These are phyloP conservation scores for Pichia phayaonensis DNA, from an alignment of 805 yeast genomes.

Conservation along the genomic window DNA sequence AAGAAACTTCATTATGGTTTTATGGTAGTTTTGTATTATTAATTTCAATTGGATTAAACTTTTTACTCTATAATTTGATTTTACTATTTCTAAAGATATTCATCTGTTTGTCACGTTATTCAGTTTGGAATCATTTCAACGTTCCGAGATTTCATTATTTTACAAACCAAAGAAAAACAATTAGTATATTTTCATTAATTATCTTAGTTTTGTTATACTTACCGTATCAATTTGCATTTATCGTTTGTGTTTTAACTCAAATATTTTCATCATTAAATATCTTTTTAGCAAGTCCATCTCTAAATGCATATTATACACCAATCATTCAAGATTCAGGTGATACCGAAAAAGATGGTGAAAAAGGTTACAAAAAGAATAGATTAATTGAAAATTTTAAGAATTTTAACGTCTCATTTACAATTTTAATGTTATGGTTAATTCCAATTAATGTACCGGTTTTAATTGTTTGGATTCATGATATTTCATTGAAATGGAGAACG, in stretches of 20 bases:
- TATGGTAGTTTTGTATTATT: conserved; percentile 51
- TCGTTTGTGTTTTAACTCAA: conserved; percentile 55
- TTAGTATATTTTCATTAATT: conserved; percentile 11
- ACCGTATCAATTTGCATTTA: conserved; percentile 77
- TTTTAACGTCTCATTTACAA: conserved; percentile 53
- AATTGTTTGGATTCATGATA: conserved; percentile 74
- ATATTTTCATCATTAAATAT: conserved; percentile 12
- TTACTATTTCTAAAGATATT: conserved; percentile 11
- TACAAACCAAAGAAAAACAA: conserved; percentile 13
- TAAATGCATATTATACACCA: conserved; percentile 6
- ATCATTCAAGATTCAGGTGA: not conserved
- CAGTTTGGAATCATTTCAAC: conserved; percentile 3
- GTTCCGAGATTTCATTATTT: conserved; percentile 12
- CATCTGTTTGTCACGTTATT: not conserved
- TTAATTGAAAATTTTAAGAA: conserved; percentile 35
- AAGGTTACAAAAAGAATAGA: not conserved
- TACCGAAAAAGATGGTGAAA: not conserved
- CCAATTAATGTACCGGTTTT: conserved; percentile 75
- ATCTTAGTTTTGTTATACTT: conserved; percentile 36
- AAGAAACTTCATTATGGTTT: conserved; percentile 46
- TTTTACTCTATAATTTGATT: conserved; percentile 26
- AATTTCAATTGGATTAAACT: conserved; percentile 38
- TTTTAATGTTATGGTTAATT: conserved; percentile 68
- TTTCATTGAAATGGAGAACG: conserved; percentile 70
- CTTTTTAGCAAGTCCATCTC: not conserved